These are phyloP conservation scores for Tulasnella sp. DNA, from an alignment of 768 basidiomycete genomes.

Conservation along the genomic window DNA sequence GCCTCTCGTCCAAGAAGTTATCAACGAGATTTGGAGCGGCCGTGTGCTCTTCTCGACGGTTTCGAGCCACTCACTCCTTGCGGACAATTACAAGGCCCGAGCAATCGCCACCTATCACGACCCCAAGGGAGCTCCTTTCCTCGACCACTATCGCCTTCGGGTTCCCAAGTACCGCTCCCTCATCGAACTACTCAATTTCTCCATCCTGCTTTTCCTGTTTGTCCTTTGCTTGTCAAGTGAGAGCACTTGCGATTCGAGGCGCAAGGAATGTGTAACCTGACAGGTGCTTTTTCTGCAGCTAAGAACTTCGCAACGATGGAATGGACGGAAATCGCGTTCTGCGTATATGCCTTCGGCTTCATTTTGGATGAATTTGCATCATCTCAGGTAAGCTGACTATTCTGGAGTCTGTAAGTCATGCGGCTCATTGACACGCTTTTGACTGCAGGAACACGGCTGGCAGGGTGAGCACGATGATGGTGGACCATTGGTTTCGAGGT, in stretches of 20 bases:
- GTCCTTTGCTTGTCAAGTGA: slow-evolving; percentile 66
- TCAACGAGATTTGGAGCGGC: slow-evolving; percentile 72
- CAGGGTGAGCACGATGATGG: slow-evolving; percentile 47
- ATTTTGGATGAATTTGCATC: slow-evolving; percentile 82
- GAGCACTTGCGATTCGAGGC: slow-evolving; percentile 27
- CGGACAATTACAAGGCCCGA: slow-evolving; percentile 81
- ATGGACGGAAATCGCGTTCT: slow-evolving; percentile 62
- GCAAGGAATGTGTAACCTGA: background rate
- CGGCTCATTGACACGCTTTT: background rate
- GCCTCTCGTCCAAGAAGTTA: slow-evolving; percentile 75
- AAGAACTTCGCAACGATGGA: slow-evolving; percentile 47
- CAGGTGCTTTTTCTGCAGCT: slow-evolving; percentile 35
- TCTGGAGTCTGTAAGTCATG: background rate
- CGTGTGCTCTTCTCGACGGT: slow-evolving; percentile 58
- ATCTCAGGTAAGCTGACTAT: slow-evolving; percentile 35
- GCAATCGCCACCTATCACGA: slow-evolving; percentile 63
- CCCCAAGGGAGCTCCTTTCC: slow-evolving; percentile 53
- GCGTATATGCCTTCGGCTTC: slow-evolving; percentile 70
- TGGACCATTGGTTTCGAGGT: background rate
- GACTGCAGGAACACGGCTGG: slow-evolving; percentile 67
- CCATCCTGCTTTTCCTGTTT: slow-evolving; percentile 58
- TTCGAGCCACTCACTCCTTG: slow-evolving; percentile 62
- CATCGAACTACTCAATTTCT: slow-evolving; percentile 72
- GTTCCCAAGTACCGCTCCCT: slow-evolving; percentile 75
- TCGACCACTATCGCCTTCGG: slow-evolving; percentile 84